Base-by-base conservation (phyloP, 1,284 basidiomycete genomes). In the Ganoderma lucidum region DNA sequence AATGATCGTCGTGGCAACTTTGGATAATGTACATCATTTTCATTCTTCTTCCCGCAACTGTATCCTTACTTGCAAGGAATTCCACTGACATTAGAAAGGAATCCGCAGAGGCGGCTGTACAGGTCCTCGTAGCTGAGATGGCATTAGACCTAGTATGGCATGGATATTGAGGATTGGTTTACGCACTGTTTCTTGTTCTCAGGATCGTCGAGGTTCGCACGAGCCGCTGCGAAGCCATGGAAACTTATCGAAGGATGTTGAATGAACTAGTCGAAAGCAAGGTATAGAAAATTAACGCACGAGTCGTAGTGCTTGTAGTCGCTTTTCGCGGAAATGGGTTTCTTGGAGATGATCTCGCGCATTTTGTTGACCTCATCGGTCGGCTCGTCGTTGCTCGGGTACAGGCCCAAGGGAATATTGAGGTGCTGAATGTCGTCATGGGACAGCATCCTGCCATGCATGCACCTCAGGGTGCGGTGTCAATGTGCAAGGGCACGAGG, bases 161-260 rank as follows among this genome's bases (percentile, higher is more conserved):
- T 30, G 32, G 53, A 62, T 23, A 55, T 12, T 23, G 1, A 14
- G 30, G 23, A 35, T 37, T 15, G 14, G 19, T 15, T 19, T 35
- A 65, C 84, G 64, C 81, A 92, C 84, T 89, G 87, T 79, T 88
- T 87, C 75, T 85, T 85, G 80, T 92, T 92, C 71, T 90, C 88
- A 42, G 84, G 77, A 68, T 93, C 83, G 58, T 86, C 83, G 62
- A 93, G 82, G 76, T 93, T 81, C 0, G 87, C 91, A 62, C 92
- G 85, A 3, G 92, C 92, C 9, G 90, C 91, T 5, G 91, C 91
- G 85, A 90, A 93, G 51, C 91, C 91, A 76, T 93, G 91, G 80
- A 88, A 87, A 78, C 88, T 90, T 19, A 68, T 0, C 5, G 4
- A 10, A n/a, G 37, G 44, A 37, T 3, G 19, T 66, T 6, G 23